Conservation (phyloP, 192 early-diverging fungal genomes). For the Rhizophagus sp. region DNA sequence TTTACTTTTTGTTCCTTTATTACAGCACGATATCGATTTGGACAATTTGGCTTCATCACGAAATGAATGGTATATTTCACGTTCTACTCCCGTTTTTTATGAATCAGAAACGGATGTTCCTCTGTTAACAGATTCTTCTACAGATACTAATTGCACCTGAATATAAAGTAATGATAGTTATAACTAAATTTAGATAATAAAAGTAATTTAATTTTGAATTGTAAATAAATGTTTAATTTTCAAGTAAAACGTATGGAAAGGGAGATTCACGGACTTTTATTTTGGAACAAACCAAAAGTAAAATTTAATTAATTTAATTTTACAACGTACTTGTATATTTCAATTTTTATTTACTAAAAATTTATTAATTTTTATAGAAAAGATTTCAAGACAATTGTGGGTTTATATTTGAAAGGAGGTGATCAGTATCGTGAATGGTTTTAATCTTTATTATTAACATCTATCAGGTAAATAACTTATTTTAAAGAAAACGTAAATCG, state of each 20-base stretch:
- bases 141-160: constrained; percentile 61
- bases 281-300: constrained; percentile 41
- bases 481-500: not conserved
- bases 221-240: no score
- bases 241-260: constrained; percentile 43
- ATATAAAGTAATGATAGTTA: constrained; percentile 53
- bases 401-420: constrained; percentile 76
- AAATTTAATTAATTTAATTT: not conserved
- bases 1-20: not conserved
- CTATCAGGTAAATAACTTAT: constrained; percentile 42
- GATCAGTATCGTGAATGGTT: constrained; percentile 89
- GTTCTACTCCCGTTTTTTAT: constrained; percentile 79
- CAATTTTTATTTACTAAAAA: not conserved
- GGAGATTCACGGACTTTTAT: constrained; percentile 75
- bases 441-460: constrained; percentile 77
- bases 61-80: constrained; percentile 83
- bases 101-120: constrained; percentile 60
- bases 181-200: not conserved
- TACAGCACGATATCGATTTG: constrained; percentile 48
- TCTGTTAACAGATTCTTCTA: constrained; percentile 62
- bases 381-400: constrained; percentile 50
- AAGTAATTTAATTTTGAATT: not conserved
- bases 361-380: not conserved
- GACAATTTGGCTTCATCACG: constrained; percentile 67
- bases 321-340: not conserved